Evolutionary conservation across 73 alveolate species (phyloP), one percentile per base, ranked within the genome.

Genomic region (Tetrahymena thermophila): DNA sequence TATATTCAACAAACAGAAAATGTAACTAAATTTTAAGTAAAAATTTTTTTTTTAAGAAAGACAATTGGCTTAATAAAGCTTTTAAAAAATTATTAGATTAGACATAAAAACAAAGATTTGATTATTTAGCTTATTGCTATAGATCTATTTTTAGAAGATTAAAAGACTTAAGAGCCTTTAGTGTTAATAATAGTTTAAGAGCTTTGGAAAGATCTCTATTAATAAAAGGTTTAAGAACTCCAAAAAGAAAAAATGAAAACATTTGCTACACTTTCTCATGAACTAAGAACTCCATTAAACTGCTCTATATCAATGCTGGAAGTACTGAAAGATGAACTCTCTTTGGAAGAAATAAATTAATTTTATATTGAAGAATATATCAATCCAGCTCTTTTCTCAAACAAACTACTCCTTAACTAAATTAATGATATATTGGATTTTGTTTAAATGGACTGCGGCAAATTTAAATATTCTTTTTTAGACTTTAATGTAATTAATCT

Each of bases 201-300:
- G 6, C 7, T 56, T 14, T 56, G 85, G 85, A 6, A 56, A 56
- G 85, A 56, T 56, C 85, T 56, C 6, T 56, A 56, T 56, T 5
- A 4, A 56, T 10, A 56, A 23, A 56, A 56, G 16, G 25, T 56
- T 19, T 13, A 56, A 23, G 85, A 56, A 19, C 7, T 56, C 34
- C 16, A 56, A 56, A 56, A 56, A 56, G 85, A 56, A 31, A 56
- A 56, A 56, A 56, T 56, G 85, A 56, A 23, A 56, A 56, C 16
- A 9, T 56, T 56, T 56, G 85, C 85, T 5, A 56, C 96, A 0
- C 93, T 94, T 34, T 85, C 95, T 9, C 96, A 94, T 85, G 96
- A 94, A 85, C 93, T 94, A 43, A 85, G 96, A 94, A 94, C 96
- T 28, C 96, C 96, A 16, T 94, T 94, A 35, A 94, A 94, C 93